Evolutionary conservation across 305 asterid species (phyloP).

Genomic region (Rubia tinctorum): DNA sequence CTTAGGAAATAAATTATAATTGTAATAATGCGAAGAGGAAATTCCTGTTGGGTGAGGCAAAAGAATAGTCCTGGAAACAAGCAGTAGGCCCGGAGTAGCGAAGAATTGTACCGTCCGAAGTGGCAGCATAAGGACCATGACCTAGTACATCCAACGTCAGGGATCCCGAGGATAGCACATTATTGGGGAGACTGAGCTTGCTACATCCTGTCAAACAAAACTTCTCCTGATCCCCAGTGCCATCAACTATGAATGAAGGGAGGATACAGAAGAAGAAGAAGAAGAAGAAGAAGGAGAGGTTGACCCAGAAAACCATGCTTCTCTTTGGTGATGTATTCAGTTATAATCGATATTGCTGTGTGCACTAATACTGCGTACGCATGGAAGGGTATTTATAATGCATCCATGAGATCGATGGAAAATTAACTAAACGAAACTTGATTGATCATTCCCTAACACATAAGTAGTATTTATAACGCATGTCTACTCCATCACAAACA

Average conservation of each 20-base stretch:
- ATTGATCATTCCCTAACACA: too few species aligned
- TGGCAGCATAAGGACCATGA: neutral
- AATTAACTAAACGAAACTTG: too few species aligned
- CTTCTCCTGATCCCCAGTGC: neutral
- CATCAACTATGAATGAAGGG: neutral
- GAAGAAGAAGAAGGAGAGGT: too few species aligned
- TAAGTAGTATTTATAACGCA: too few species aligned
- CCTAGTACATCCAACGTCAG: neutral
- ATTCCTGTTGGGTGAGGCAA: conserved; percentile 1
- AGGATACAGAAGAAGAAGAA: neutral
- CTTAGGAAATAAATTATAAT: too few species aligned
- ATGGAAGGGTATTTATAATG: too few species aligned
- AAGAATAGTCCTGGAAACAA: neutral
- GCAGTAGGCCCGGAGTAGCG: neutral
- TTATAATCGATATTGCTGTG: too few species aligned
- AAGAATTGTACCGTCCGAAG: neutral
- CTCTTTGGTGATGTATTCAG: too few species aligned
- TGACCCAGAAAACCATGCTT: neutral
- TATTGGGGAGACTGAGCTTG: neutral
- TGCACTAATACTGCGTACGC: too few species aligned
- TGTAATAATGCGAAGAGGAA: too few species aligned
- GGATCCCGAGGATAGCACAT: neutral
- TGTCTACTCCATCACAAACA: too few species aligned
- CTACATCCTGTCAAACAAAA: neutral
- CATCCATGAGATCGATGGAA: too few species aligned